Percentiles rank a stretch among this genome's conserved stretches.
Conservation (phyloP, 129 eudicot species). For the Saposhnikovia divaricata region DNA sequence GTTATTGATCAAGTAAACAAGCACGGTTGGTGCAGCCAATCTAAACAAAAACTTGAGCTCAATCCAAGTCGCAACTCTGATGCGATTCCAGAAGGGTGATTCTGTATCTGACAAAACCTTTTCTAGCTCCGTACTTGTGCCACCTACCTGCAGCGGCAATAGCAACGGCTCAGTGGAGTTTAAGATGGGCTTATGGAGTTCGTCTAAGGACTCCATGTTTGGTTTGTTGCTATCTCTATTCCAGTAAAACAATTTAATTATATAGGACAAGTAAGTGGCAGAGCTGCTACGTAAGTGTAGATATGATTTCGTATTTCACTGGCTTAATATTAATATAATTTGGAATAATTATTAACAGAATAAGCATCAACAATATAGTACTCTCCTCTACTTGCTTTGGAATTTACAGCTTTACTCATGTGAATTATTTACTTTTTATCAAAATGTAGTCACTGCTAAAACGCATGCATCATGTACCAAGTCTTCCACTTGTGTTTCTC, state of each 20-base stretch:
- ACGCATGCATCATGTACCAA: neutral
- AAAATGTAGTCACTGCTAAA: neutral
- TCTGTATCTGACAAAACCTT: slow-evolving; percentile 43
- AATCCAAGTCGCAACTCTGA: slow-evolving; percentile 30
- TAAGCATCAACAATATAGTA: too few relatives aligned
- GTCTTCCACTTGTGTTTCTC: neutral
- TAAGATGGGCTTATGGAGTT: slow-evolving; percentile 23
- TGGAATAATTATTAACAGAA: too few relatives aligned
- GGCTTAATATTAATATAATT: neutral
- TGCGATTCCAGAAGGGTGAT: slow-evolving; percentile 18
- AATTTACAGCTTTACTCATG: neutral
- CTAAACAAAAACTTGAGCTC: slow-evolving; percentile 38
- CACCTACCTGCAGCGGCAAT: slow-evolving; percentile 7
- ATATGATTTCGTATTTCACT: neutral
- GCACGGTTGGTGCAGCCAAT: slow-evolving; percentile 60
- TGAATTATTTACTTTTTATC: too few relatives aligned
- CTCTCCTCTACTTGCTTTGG: neutral
- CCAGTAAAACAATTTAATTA: neutral
- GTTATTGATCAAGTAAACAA: slow-evolving; percentile 61
- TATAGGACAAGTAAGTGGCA: neutral
- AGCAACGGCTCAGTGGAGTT: neutral
- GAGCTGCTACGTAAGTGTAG: neutral
- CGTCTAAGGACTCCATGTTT: slow-evolving; percentile 27
- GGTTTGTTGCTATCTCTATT: neutral
- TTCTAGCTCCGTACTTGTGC: slow-evolving; percentile 42